These are phyloP conservation scores for Hydrangea macrophylla DNA, from an alignment of 148 eudicot species.

Conservation along the genomic window DNA sequence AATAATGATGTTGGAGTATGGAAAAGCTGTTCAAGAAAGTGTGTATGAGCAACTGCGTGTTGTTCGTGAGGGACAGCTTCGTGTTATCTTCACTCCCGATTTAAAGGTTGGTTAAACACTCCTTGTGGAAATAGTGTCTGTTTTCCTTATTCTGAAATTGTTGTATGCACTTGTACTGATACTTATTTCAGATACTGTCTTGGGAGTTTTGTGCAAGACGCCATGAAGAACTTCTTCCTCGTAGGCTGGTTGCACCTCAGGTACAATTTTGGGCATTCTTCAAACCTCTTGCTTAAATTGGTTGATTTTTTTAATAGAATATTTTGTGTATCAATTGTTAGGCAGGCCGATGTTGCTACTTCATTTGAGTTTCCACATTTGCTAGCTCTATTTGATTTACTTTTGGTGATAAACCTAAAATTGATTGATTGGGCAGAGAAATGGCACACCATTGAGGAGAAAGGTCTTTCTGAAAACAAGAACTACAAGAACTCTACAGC, in stretches of 20 bases:
- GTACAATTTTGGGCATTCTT: slow-evolving; percentile 30
- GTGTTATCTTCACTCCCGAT: slow-evolving; percentile 80
- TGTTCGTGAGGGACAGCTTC: slow-evolving; percentile 88
- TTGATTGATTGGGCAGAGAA: too few relatives aligned
- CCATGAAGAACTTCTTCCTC: slow-evolving; percentile 92
- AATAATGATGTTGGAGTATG: slow-evolving; percentile 82
- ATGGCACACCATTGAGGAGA: too few relatives aligned
- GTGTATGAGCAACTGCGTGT: slow-evolving; percentile 93
- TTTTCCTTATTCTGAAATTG: background rate
- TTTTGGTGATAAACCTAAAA: too few relatives aligned
- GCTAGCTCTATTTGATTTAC: background rate
- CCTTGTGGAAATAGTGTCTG: background rate
- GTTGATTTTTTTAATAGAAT: background rate
- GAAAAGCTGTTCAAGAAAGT: slow-evolving; percentile 91
- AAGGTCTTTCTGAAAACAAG: too few relatives aligned
- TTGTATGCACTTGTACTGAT: slow-evolving; percentile 10
- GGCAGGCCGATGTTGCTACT: background rate
- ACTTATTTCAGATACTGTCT: slow-evolving; percentile 54
- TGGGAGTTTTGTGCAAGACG: slow-evolving; percentile 97
- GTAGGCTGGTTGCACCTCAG: slow-evolving; percentile 90
- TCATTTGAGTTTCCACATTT: background rate
- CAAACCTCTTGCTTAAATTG: slow-evolving; percentile 5
- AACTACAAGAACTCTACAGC: too few relatives aligned
- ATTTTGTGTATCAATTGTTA: background rate
- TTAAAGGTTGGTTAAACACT: slow-evolving; percentile 50